These are phyloP conservation scores for Podaxis sp. DNA, from an alignment of 768 basidiomycete genomes.

Conservation along the genomic window DNA sequence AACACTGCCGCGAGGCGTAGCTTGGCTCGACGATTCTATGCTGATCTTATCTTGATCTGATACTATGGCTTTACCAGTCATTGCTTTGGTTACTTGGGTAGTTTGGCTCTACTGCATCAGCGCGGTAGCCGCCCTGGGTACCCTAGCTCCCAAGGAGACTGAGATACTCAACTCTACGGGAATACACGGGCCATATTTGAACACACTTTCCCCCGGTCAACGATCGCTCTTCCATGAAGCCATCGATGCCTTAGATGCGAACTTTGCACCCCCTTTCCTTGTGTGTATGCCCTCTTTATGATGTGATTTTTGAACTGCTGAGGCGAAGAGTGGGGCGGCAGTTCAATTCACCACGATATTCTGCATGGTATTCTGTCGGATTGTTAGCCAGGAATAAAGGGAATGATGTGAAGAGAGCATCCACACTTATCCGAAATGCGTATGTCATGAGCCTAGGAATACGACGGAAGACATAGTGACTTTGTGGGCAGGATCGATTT, in stretches of 20 bases:
- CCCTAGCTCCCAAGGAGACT: neutral
- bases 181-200: constrained; percentile 18
- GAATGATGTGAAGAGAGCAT: constrained; percentile 24
- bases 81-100: neutral
- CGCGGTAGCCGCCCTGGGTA: neutral
- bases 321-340: neutral
- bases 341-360: constrained; percentile 30
- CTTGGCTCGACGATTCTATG: neutral
- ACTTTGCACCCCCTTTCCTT: constrained; percentile 26
- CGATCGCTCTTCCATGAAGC: constrained; percentile 25
- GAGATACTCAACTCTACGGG: too few species aligned
- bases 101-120: neutral
- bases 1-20: neutral
- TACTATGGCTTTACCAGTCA: neutral
- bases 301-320: neutral
- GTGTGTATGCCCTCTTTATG: constrained; percentile 16
- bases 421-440: constrained; percentile 24
- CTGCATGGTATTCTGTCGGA: constrained; percentile 31
- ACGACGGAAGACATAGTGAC: neutral
- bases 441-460: constrained; percentile 9
- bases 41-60: neutral
- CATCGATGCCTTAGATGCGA: constrained; percentile 25
- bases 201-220: constrained; percentile 22
- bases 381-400: constrained; percentile 27
- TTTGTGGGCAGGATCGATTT: neutral